These are phyloP conservation scores for Neopestalotiopsis clavispora DNA, from an alignment of 2,329 filamentous ascomycete genomes.

Conservation along the genomic window DNA sequence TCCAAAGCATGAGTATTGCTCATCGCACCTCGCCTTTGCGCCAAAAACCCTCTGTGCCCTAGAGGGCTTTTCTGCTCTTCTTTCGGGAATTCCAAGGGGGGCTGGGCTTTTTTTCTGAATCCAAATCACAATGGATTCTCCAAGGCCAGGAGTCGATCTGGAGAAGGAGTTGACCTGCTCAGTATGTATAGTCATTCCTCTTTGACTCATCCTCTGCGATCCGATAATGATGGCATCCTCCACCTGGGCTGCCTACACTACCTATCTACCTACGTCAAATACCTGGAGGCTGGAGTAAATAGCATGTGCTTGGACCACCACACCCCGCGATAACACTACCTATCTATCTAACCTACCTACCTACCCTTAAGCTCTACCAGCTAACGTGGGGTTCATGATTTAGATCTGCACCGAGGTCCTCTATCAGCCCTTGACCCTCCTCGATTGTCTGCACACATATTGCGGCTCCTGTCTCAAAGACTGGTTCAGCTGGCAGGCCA, in stretches of 20 bases:
- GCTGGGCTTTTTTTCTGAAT: neutral
- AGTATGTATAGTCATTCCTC: constrained; percentile 58
- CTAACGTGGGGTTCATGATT: constrained; percentile 11
- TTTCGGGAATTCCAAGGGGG: neutral
- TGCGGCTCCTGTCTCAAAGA: constrained; percentile 95
- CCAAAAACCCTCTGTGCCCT: neutral
- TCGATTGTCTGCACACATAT: constrained; percentile 94
- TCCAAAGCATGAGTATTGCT: neutral
- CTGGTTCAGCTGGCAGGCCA: constrained; percentile 87
- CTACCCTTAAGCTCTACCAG: constrained; percentile 8
- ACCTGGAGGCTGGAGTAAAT: constrained; percentile 3
- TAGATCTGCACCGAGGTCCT: constrained; percentile 97
- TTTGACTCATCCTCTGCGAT: constrained; percentile 19
- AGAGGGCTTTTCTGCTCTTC: constrained; percentile 11
- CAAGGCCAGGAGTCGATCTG: constrained; percentile 67
- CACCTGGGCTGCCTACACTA: constrained; percentile 15
- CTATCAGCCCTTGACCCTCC: constrained; percentile 86
- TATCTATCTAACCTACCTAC: no score
- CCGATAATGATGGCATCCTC: constrained; percentile 11
- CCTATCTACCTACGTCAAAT: constrained; percentile 11
- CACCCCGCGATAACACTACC: neutral
- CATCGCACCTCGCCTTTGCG: constrained; percentile 11
- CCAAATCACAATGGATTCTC: constrained; percentile 50
- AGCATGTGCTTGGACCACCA: neutral
- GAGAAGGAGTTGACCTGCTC: constrained; percentile 96